Conservation (phyloP, 2,329 filamentous ascomycete species). For the Calonectria pauciramosa region DNA sequence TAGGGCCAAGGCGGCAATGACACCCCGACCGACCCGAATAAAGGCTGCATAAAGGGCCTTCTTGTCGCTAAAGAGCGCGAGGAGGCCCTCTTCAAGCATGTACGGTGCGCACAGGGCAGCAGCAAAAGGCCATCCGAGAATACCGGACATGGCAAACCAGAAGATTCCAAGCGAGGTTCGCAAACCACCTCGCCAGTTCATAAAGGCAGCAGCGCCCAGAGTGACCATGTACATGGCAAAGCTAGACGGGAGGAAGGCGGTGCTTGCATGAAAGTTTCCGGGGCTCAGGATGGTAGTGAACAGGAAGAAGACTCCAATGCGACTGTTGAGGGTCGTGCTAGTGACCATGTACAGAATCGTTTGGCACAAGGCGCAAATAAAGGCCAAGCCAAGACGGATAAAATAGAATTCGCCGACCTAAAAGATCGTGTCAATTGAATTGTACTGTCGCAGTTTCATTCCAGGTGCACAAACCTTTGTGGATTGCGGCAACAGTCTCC, state of each 20-base stretch:
- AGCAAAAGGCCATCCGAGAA: constrained; percentile 96
- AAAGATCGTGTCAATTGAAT: constrained; percentile 18
- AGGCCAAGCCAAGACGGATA: constrained; percentile 80
- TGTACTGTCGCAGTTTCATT: background rate
- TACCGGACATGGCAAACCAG: constrained; percentile 88
- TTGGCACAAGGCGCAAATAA: constrained; percentile 85
- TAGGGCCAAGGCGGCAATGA: constrained; percentile 75
- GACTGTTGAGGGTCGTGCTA: constrained; percentile 81
- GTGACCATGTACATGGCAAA: constrained; percentile 97
- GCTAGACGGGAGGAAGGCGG: constrained; percentile 90
- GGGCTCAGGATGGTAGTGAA: constrained; percentile 83
- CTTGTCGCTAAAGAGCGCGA: constrained; percentile 66
- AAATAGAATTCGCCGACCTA: constrained; percentile 86
- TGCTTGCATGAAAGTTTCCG: constrained; percentile 93
- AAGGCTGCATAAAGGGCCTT: constrained; percentile 73
- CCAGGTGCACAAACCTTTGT: constrained; percentile 62
- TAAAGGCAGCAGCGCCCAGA: constrained; percentile 88
- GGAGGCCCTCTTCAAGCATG: constrained; percentile 80
- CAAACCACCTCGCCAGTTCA: constrained; percentile 87
- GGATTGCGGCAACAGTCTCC: constrained; percentile 72
- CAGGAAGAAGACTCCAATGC: constrained; percentile 88
- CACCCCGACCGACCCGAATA: constrained; percentile 76
- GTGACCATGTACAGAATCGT: constrained; percentile 85
- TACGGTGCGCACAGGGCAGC: constrained; percentile 86
- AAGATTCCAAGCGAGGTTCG: constrained; percentile 87